Evolutionary conservation across 352 stramenopile genomes (phyloP).

Genomic region (Stramenopiles sp.): DNA sequence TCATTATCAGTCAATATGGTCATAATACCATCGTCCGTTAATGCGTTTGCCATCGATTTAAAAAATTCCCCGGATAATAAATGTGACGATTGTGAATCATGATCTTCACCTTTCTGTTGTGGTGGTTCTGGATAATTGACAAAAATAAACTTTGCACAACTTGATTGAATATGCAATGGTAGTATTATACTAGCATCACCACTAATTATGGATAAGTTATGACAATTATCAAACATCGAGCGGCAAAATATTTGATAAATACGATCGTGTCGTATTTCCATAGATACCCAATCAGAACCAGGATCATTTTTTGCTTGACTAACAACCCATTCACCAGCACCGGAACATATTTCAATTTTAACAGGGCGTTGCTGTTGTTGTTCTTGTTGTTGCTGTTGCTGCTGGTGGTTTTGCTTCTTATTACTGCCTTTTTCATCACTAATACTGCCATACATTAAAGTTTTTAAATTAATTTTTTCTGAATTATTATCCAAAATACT

Average conservation of each 20-base stretch:
- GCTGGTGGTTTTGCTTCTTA: too few species aligned
- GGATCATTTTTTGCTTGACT: constrained; percentile 10
- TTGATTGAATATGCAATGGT: neutral
- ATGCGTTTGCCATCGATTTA: neutral
- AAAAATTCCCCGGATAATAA: constrained; percentile 13
- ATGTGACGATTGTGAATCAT: constrained; percentile 13
- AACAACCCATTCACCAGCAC: constrained; percentile 17
- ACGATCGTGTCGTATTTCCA: constrained; percentile 17
- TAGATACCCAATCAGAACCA: constrained; percentile 9
- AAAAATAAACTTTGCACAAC: constrained; percentile 14
- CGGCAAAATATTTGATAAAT: constrained; percentile 15
- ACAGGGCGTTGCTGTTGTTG: too few species aligned
- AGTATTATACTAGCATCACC: constrained; percentile 11
- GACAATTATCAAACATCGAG: neutral
- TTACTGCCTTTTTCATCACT: too few species aligned
- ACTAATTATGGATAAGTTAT: constrained; percentile 13
- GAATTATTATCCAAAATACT: too few species aligned
- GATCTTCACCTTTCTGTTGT: constrained; percentile 10
- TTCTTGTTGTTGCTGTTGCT: too few species aligned
- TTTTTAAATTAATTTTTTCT: too few species aligned
- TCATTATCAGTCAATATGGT: constrained; percentile 21
- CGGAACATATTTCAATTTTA: constrained; percentile 18
- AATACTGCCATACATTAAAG: too few species aligned
- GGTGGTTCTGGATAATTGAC: constrained; percentile 19
- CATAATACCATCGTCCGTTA: constrained; percentile 12